These are phyloP conservation scores for Opeltia flavorubescens DNA, from an alignment of 495 filamentous ascomycete genomes.

Conservation along the genomic window DNA sequence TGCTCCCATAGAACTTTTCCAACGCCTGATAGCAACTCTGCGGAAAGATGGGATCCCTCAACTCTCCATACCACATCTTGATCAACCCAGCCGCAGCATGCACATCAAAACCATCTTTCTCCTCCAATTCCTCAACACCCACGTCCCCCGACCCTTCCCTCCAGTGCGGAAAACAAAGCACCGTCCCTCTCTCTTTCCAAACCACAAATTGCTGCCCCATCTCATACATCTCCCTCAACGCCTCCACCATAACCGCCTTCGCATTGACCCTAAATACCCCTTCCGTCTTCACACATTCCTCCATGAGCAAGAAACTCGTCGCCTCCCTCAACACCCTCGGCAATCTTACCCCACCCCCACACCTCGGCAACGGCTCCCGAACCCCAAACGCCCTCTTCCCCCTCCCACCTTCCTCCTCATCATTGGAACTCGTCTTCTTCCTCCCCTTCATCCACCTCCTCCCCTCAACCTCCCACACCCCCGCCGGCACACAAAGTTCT, in stretches of 20 bases:
- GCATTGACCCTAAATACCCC: conserved; percentile 39
- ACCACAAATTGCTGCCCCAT: conserved; percentile 36
- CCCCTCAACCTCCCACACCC: background rate
- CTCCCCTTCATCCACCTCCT: background rate
- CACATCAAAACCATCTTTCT: conserved; percentile 34
- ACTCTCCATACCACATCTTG: conserved; percentile 41
- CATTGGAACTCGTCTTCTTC: background rate
- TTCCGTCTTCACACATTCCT: conserved; percentile 28
- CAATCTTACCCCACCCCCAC: conserved; percentile 26
- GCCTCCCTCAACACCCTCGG: conserved; percentile 38
- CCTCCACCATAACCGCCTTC: conserved; percentile 28
- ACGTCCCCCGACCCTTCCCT: conserved; percentile 16
- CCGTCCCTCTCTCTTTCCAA: conserved; percentile 27
- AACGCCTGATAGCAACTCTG: conserved; percentile 26
- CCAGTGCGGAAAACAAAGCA: conserved; percentile 16
- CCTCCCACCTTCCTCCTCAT: conserved; percentile 16
- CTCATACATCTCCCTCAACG: conserved; percentile 39
- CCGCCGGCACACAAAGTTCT: conserved; percentile 10
- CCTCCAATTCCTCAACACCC: conserved; percentile 25
- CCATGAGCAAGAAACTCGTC: conserved; percentile 33
- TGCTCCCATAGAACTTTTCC: conserved; percentile 18
- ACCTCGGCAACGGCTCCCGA: conserved; percentile 26
- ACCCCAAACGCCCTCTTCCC: conserved; percentile 29
- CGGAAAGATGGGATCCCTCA: conserved; percentile 37
- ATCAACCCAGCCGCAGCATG: conserved; percentile 36